A percentile compares a stretch with the other conserved stretches of the same genome.
Conservation (phyloP, 2,329 filamentous ascomycete genomes). For the Xylariaceae sp. region DNA sequence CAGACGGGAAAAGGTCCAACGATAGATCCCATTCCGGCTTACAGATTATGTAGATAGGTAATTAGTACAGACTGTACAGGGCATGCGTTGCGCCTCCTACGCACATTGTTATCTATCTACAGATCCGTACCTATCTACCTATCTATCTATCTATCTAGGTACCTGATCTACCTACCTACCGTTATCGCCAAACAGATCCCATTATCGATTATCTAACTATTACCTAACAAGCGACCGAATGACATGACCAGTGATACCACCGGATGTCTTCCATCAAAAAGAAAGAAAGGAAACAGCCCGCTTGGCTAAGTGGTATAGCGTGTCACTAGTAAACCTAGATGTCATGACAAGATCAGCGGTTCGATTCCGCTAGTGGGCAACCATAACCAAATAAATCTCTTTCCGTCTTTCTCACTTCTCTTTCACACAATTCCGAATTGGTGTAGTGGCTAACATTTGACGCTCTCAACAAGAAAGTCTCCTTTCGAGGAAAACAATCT, state of each 20-base stretch:
- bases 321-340: conserved; percentile 13
- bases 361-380: conserved; percentile 16
- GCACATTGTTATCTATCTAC: no score
- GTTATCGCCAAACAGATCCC: no score
- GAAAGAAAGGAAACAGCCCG: background rate
- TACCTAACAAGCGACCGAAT: no score
- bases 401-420: background rate
- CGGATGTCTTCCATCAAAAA: background rate
- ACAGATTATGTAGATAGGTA: no score
- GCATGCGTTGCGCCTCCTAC: no score
- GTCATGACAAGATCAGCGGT: conserved; percentile 16
- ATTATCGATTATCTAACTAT: no score
- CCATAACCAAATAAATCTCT: background rate
- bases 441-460: conserved; percentile 33
- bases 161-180: no score
- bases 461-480: conserved; percentile 28
- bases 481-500: background rate
- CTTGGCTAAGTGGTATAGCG: conserved; percentile 17
- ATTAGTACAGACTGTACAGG: no score
- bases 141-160: no score
- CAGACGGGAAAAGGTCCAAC: no score
- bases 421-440: conserved; percentile 26
- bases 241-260: background rate
- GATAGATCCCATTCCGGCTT: no score
- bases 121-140: no score